These are phyloP conservation scores for Aureobasidium leucospermi DNA, from an alignment of 2,329 filamentous ascomycete genomes.

Conservation along the genomic window DNA sequence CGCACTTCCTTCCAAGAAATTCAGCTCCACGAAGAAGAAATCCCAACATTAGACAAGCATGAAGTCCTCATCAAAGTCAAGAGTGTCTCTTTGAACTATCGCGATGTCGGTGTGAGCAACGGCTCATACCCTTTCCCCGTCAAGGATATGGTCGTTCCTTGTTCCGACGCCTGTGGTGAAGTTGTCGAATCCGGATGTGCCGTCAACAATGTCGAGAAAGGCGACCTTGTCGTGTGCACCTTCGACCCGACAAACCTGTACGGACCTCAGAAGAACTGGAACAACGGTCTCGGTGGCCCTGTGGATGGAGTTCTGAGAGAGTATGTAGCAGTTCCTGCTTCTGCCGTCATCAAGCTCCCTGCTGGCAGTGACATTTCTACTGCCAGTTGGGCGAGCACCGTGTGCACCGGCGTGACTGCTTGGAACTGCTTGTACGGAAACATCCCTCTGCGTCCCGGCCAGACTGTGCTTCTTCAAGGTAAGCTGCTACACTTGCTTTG, in stretches of 20 bases:
- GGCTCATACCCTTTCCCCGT: constrained; percentile 17
- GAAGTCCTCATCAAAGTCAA: constrained; percentile 45
- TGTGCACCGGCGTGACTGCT: constrained; percentile 20
- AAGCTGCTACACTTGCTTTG: background rate
- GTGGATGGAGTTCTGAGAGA: constrained; percentile 50
- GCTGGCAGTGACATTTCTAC: constrained; percentile 19
- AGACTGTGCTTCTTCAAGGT: constrained; percentile 19
- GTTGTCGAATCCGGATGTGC: constrained; percentile 44
- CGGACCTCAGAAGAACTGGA: constrained; percentile 42
- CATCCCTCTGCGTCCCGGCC: constrained; percentile 19
- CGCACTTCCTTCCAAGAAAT: too few relatives aligned
- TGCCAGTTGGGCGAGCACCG: constrained; percentile 18
- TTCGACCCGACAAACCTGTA: constrained; percentile 30
- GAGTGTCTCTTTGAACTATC: constrained; percentile 47
- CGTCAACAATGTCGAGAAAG: constrained; percentile 30
- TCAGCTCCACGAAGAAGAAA: constrained; percentile 3
- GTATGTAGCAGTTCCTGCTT: constrained; percentile 52
- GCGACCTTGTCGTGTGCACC: constrained; percentile 56
- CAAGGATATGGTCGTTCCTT: constrained; percentile 47
- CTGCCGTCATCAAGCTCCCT: constrained; percentile 50
- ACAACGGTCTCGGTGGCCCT: constrained; percentile 52
- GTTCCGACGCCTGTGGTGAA: constrained; percentile 63
- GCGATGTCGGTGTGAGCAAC: constrained; percentile 32
- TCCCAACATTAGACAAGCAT: constrained; percentile 30
- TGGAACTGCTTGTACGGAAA: constrained; percentile 22